A percentile compares a stretch with the other conserved stretches of the same genome.
These are phyloP conservation scores for Asterochloris sp. DNA, from an alignment of 139 green algal genomes.

Conservation along the genomic window DNA sequence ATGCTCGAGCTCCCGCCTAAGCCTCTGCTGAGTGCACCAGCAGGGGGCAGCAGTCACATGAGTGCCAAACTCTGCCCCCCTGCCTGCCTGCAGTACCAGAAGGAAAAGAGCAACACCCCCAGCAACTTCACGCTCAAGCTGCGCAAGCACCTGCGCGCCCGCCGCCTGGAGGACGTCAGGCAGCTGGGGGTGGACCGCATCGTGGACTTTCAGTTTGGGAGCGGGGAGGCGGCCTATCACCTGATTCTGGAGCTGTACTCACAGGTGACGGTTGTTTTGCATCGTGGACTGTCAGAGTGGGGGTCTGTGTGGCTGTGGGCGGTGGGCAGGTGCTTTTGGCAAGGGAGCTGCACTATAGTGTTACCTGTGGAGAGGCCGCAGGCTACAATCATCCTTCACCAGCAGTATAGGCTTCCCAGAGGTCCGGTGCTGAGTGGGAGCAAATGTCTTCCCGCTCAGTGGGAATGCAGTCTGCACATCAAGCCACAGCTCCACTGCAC, in stretches of 20 bases:
- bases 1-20: too few relatives aligned
- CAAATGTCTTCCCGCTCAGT: too few relatives aligned
- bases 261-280: slow-evolving; percentile 47
- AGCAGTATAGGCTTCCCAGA: too few relatives aligned
- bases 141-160: slow-evolving; percentile 91
- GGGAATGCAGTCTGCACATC: too few relatives aligned
- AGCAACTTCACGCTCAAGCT: slow-evolving; percentile 96
- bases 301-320: background rate
- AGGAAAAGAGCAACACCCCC: slow-evolving; percentile 57
- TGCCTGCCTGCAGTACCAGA: slow-evolving; percentile 10
- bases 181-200: slow-evolving; percentile 95
- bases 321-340: background rate
- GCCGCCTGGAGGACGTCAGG: slow-evolving; percentile 78
- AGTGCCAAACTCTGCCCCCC: too few relatives aligned
- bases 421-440: too few relatives aligned
- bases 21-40: too few relatives aligned
- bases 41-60: too few relatives aligned
- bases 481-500: too few relatives aligned
- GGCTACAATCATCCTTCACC: too few relatives aligned
- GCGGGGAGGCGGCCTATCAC: slow-evolving; percentile 76
- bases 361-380: too few relatives aligned
- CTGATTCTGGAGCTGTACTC: slow-evolving; percentile 97
- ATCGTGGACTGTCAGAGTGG: too few relatives aligned
- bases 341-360: background rate
- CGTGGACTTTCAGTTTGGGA: slow-evolving; percentile 91